Conservation (phyloP, 2,329 filamentous ascomycete genomes). For the Colletotrichum trifolii region DNA sequence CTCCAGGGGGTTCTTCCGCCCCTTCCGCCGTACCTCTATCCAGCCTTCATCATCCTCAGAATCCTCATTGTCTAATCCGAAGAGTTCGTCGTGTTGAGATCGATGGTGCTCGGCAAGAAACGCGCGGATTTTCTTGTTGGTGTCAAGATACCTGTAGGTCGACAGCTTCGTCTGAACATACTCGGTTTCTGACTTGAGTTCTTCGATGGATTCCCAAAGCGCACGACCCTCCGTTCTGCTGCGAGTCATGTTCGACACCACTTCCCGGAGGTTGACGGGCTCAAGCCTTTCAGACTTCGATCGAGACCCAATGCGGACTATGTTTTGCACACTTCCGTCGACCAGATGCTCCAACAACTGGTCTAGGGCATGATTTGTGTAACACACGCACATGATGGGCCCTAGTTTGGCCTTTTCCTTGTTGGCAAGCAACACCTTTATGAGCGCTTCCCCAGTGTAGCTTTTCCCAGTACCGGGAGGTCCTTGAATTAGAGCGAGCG, state of each 20-base stretch:
- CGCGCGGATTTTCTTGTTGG: neutral
- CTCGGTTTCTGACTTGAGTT: slow-evolving; percentile 23
- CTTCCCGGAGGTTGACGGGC: slow-evolving; percentile 59
- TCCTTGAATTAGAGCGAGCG: slow-evolving; percentile 73
- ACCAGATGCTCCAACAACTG: slow-evolving; percentile 71
- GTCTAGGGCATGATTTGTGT: slow-evolving; percentile 63
- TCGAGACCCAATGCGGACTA: slow-evolving; percentile 71
- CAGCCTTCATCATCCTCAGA: slow-evolving; percentile 42
- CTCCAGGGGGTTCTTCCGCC: neutral
- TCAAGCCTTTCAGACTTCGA: slow-evolving; percentile 65
- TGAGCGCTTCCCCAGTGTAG: slow-evolving; percentile 69
- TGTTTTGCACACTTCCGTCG: slow-evolving; percentile 55
- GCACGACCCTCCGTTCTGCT: slow-evolving; percentile 53
- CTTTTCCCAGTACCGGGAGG: slow-evolving; percentile 78
- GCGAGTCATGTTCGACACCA: slow-evolving; percentile 44
- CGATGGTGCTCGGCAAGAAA: neutral
- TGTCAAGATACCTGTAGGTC: neutral
- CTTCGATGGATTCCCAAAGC: slow-evolving; percentile 42
- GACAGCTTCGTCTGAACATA: neutral
- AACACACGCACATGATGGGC: slow-evolving; percentile 64
- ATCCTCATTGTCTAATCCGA: slow-evolving; percentile 30
- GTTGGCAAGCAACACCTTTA: slow-evolving; percentile 63
- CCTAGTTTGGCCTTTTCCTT: slow-evolving; percentile 53
- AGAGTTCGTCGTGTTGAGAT: slow-evolving; percentile 42
- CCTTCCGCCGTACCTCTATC: slow-evolving; percentile 36